Conservation (phyloP, 2,329 filamentous ascomycete genomes). For the Cladophialophora bantiana region DNA sequence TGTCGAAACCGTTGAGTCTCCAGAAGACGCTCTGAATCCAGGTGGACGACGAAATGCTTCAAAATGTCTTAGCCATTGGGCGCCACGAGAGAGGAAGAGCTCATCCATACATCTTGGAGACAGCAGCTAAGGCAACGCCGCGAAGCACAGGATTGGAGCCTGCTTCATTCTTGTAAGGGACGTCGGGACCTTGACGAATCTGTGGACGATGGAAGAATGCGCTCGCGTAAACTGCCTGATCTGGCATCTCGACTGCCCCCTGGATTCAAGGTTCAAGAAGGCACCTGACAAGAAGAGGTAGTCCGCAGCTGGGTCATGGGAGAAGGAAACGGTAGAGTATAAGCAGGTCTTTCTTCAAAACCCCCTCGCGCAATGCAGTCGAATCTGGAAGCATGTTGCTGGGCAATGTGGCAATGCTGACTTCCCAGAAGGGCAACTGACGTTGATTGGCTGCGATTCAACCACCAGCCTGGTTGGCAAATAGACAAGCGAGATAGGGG, state of each 20-base stretch:
- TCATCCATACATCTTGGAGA: constrained; percentile 64
- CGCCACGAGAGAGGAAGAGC: background rate
- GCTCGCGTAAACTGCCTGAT: constrained; percentile 42
- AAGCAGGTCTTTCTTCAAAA: background rate
- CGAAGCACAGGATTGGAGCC: constrained; percentile 74
- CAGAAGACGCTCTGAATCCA: constrained; percentile 72
- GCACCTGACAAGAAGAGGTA: background rate
- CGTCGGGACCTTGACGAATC: constrained; percentile 48
- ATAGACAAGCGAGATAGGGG: background rate
- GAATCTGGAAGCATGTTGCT: background rate
- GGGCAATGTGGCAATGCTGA: background rate
- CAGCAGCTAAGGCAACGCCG: constrained; percentile 68
- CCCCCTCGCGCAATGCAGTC: background rate
- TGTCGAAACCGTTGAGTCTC: constrained; percentile 72
- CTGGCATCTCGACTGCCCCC: constrained; percentile 22
- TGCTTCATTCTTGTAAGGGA: constrained; percentile 57
- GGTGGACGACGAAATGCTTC: constrained; percentile 64
- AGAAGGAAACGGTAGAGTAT: background rate
- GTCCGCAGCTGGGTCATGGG: background rate
- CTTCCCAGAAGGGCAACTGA: background rate
- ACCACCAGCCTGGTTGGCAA: constrained; percentile 1
- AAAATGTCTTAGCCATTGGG: constrained; percentile 6
- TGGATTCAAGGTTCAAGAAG: background rate
- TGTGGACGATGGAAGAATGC: constrained; percentile 47
- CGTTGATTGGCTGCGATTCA: constrained; percentile 8